phyloP scores from a whole-genome alignment of 2,329 filamentous ascomycete species.

The Trichoderma citrinoviride region DNA sequence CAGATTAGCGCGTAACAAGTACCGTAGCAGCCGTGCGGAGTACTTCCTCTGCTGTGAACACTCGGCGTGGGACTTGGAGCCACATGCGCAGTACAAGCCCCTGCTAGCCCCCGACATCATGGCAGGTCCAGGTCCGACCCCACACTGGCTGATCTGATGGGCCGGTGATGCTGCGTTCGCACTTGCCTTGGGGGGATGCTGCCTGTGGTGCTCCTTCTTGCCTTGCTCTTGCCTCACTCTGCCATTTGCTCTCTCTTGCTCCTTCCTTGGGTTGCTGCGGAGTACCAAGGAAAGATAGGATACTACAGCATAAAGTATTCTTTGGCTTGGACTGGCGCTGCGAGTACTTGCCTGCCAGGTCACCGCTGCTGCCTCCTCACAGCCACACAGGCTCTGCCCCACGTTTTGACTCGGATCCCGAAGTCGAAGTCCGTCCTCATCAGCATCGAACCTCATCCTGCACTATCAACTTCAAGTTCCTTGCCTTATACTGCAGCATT shows the following conservation, averaged over 20 bases:
- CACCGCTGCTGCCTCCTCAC: background rate
- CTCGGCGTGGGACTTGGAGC: background rate
- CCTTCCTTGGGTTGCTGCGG: too few species aligned
- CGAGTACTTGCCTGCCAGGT: background rate
- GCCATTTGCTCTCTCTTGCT: too few species aligned
- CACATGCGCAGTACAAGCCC: too few species aligned
- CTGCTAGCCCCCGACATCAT: too few species aligned
- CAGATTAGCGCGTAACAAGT: background rate
- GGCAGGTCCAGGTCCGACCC: too few species aligned
- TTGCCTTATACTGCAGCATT: background rate
- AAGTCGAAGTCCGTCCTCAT: background rate
- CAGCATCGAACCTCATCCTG: background rate
- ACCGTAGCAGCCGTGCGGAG: background rate
- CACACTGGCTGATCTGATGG: too few species aligned
- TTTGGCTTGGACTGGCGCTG: background rate
- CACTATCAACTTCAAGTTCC: background rate
- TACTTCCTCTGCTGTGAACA: background rate
- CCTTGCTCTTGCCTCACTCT: background rate
- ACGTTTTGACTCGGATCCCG: background rate
- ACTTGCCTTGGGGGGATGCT: too few species aligned
- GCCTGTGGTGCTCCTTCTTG: background rate
- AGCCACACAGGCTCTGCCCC: background rate
- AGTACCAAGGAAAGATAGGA: too few species aligned
- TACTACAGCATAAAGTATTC: background rate
- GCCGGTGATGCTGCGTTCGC: too few species aligned